Evolutionary conservation across 331 rosid genomes (phyloP).

Genomic region (Spiraea crenata): DNA sequence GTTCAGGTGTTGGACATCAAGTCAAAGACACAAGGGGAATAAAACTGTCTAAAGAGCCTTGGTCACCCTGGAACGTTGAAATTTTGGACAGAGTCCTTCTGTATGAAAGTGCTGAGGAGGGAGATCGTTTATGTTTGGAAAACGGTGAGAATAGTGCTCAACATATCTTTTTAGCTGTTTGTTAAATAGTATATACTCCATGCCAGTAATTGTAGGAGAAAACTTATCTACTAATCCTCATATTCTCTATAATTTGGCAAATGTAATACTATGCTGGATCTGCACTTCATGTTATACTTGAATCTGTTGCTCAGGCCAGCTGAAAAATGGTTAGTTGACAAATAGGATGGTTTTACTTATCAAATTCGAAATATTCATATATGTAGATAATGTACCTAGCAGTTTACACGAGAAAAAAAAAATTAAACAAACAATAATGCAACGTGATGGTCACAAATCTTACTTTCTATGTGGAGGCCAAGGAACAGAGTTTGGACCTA

Average conservation of each 20-base stretch:
- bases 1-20: slow-evolving; percentile 38
- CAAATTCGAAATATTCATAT: background rate
- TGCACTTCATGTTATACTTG: background rate
- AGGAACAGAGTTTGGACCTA: too few species aligned
- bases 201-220: background rate
- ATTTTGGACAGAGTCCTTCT: slow-evolving; percentile 83
- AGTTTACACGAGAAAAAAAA: background rate
- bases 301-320: background rate
- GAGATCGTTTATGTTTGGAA: slow-evolving; percentile 73
- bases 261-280: background rate
- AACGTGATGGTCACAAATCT: too few species aligned
- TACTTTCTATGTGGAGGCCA: too few species aligned
- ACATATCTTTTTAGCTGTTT: slow-evolving; percentile 10
- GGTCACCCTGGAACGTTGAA: slow-evolving; percentile 73
- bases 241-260: background rate
- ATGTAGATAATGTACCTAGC: background rate
- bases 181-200: slow-evolving; percentile 2
- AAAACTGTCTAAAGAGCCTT: slow-evolving; percentile 40
- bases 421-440: too few species aligned
- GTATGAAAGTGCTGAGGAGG: slow-evolving; percentile 73
- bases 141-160: slow-evolving; percentile 61
- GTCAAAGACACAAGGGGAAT: slow-evolving; percentile 44
- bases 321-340: slow-evolving; percentile 2
- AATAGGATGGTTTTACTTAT: background rate
- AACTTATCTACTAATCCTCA: background rate